phyloP scores from a whole-genome alignment of 1,139 yeast genomes.

The Geotrichum carabidarum region DNA sequence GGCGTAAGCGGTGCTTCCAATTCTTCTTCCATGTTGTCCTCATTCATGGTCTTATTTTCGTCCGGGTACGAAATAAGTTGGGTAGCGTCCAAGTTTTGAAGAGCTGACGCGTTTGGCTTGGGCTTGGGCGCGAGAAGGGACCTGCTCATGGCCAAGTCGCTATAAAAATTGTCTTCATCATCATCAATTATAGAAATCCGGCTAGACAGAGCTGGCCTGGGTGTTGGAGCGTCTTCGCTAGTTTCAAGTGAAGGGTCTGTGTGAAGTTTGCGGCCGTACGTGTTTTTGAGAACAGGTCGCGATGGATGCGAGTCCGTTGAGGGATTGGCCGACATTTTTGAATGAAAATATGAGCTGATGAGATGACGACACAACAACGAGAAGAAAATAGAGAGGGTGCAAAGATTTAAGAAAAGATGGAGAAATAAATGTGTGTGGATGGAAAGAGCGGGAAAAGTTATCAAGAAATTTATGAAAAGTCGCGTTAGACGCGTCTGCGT shows the following conservation, averaged over 20 bases:
- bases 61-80: background rate
- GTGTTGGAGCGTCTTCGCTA: background rate
- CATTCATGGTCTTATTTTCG: background rate
- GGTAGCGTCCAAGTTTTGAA: background rate
- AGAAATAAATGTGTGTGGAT: conserved; percentile 8
- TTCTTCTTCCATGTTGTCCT: conserved; percentile 11
- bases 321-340: too few relatives aligned
- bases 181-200: background rate
- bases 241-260: background rate
- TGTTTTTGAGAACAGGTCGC: conserved; percentile 12
- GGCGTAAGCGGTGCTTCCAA: conserved; percentile 7
- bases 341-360: background rate
- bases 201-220: background rate
- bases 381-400: background rate
- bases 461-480: background rate
- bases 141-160: conserved; percentile 3
- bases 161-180: conserved; percentile 2
- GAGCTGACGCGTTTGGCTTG: background rate
- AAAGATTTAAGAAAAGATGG: conserved; percentile 10
- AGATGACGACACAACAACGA: background rate
- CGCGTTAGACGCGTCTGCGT: too few relatives aligned
- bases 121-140: background rate
- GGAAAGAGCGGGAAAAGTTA: conserved; percentile 9
- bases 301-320: conserved; percentile 2
- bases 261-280: conserved; percentile 8